Conservation (phyloP, 2,329 filamentous ascomycete genomes). For the Harringtonia lauricola region DNA sequence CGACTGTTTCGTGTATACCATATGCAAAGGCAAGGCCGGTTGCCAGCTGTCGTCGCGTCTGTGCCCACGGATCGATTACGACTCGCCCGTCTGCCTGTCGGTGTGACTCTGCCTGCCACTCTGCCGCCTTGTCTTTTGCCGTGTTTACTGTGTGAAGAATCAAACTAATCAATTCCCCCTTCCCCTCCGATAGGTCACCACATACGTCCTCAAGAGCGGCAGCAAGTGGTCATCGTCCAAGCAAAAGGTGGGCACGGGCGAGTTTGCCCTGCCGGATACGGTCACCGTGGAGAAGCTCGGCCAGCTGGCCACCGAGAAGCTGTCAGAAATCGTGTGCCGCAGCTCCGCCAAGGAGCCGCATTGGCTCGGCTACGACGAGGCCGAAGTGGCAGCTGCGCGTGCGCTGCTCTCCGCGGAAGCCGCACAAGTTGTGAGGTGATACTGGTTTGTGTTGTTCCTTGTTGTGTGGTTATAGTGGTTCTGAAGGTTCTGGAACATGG, state of each 20-base stretch:
- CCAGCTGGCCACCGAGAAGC: slow-evolving; percentile 60
- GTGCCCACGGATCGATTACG: no score
- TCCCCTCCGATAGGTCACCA: slow-evolving; percentile 29
- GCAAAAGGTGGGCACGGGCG: slow-evolving; percentile 30
- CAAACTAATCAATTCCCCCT: background rate
- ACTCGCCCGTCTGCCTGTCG: no score
- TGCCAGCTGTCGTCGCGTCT: no score
- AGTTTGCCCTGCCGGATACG: slow-evolving; percentile 41
- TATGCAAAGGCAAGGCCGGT: no score
- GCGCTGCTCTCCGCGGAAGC: slow-evolving; percentile 50
- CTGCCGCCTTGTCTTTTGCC: background rate
- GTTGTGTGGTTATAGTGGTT: no score
- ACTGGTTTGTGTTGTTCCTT: no score
- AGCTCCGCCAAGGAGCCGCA: slow-evolving; percentile 47
- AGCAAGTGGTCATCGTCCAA: slow-evolving; percentile 33
- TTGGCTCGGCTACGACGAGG: slow-evolving; percentile 63
- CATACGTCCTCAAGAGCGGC: slow-evolving; percentile 34
- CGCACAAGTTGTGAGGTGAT: slow-evolving; percentile 31
- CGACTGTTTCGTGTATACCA: no score
- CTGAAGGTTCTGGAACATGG: no score
- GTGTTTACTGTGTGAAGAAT: background rate
- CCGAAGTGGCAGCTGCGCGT: slow-evolving; percentile 61
- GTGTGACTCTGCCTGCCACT: no score
- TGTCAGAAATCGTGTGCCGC: slow-evolving; percentile 64
- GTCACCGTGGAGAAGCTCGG: slow-evolving; percentile 57